These are phyloP conservation scores for Skeletonema tropicum DNA, from an alignment of 108 stramenopile genomes.

Conservation along the genomic window DNA sequence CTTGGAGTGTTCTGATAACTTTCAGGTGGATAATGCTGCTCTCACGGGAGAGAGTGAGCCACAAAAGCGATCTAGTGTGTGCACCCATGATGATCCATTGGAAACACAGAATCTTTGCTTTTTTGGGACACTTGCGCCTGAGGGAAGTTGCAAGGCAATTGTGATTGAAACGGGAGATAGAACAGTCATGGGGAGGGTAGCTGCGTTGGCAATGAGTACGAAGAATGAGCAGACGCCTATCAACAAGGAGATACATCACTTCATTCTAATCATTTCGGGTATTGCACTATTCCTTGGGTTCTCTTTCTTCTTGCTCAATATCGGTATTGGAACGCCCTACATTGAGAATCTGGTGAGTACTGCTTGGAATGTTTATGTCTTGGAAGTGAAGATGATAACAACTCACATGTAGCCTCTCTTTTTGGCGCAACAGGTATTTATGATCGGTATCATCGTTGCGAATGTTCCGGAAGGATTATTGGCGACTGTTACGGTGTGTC, in stretches of 20 bases:
- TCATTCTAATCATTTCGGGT: slow-evolving; percentile 66
- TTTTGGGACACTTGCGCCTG: slow-evolving; percentile 59
- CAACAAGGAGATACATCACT: slow-evolving; percentile 72
- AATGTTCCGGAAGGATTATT: slow-evolving; percentile 81
- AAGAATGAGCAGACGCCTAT: slow-evolving; percentile 59
- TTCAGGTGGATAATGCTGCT: slow-evolving; percentile 90
- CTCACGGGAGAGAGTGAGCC: slow-evolving; percentile 94
- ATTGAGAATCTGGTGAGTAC: slow-evolving; percentile 44
- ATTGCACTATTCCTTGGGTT: slow-evolving; percentile 56
- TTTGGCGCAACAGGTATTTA: too few relatives aligned
- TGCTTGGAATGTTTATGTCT: too few relatives aligned
- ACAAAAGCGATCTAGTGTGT: background rate
- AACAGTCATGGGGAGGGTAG: slow-evolving; percentile 60
- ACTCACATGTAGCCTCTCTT: too few relatives aligned
- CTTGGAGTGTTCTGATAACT: slow-evolving; percentile 66
- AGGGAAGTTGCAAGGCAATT: slow-evolving; percentile 49
- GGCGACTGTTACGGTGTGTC: slow-evolving; percentile 66
- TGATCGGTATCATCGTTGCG: slow-evolving; percentile 46
- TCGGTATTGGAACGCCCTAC: slow-evolving; percentile 47
- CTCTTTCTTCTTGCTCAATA: slow-evolving; percentile 57
- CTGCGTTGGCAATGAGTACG: slow-evolving; percentile 39
- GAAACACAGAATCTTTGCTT: slow-evolving; percentile 69
- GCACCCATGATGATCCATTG: slow-evolving; percentile 55
- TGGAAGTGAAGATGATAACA: too few relatives aligned
- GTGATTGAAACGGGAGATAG: slow-evolving; percentile 63